These are phyloP conservation scores for Lepidium africanum DNA, from an alignment of 345 rosid species.

Conservation along the genomic window DNA sequence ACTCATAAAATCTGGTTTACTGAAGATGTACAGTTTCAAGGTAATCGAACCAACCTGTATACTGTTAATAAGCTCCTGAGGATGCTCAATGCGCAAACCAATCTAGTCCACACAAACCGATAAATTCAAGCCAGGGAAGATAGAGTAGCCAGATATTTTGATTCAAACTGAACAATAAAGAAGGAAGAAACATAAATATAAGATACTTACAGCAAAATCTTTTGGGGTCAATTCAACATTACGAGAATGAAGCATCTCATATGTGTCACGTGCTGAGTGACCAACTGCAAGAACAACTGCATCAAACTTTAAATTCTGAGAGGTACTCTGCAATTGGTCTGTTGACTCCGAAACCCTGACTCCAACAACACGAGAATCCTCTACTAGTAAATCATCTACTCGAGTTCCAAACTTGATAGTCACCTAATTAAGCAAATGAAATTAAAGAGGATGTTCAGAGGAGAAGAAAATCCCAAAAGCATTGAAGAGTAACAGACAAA, in stretches of 20 bases:
- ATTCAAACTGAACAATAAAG: background rate
- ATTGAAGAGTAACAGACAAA: background rate
- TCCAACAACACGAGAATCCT: constrained; percentile 59
- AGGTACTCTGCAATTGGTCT: constrained; percentile 26
- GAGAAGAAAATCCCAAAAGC: background rate
- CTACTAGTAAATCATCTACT: constrained; percentile 71
- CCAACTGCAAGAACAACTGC: constrained; percentile 90
- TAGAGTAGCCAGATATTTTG: background rate
- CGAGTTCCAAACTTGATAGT: constrained; percentile 71
- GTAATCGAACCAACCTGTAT: constrained; percentile 50
- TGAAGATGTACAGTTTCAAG: background rate
- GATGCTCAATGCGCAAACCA: constrained; percentile 94
- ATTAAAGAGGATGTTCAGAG: background rate
- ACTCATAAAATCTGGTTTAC: background rate
- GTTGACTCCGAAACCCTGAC: constrained; percentile 59
- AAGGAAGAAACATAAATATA: background rate
- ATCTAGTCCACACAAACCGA: constrained; percentile 45
- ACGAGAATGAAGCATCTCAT: constrained; percentile 88
- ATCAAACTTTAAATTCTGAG: constrained; percentile 46
- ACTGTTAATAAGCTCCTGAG: constrained; percentile 82
- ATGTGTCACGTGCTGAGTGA: constrained; percentile 93
- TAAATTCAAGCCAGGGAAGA: background rate
- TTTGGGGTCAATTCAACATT: constrained; percentile 65
- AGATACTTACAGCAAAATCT: constrained; percentile 78
- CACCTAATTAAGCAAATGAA: constrained; percentile 43